These are phyloP conservation scores for Maudiozyma barnettii DNA, from an alignment of 805 yeast species.

Conservation along the genomic window DNA sequence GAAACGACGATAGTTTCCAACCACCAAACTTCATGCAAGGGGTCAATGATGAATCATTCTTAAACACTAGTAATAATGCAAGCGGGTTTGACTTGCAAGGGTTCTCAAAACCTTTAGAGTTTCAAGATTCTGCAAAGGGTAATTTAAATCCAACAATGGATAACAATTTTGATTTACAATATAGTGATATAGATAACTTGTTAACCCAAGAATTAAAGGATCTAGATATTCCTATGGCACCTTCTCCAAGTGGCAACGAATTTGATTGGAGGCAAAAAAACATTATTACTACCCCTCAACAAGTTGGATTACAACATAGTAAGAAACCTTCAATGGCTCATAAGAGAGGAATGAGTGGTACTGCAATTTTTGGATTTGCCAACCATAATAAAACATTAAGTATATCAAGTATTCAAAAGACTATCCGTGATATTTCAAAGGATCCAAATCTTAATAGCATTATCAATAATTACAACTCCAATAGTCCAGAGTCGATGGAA, in stretches of 20 bases:
- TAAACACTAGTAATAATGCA: neutral
- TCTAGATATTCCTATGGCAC: constrained; percentile 48
- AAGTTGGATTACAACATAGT: neutral
- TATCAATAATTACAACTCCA: neutral
- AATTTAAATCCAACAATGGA: neutral
- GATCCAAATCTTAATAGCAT: constrained; percentile 4
- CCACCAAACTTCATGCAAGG: neutral
- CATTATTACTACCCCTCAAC: constrained; percentile 4
- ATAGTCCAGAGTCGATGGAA: neutral
- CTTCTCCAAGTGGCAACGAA: constrained; percentile 4
- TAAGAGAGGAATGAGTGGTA: constrained; percentile 59
- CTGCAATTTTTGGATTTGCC: constrained; percentile 68
- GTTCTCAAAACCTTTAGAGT: neutral
- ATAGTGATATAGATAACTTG: constrained; percentile 45
- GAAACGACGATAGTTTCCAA: neutral
- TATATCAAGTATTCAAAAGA: constrained; percentile 37
- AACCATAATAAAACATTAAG: constrained; percentile 57
- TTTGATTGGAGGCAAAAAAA: constrained; percentile 16
- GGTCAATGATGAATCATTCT: neutral
- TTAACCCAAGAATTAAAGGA: constrained; percentile 53
- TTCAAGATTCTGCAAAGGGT: neutral
- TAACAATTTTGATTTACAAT: constrained; percentile 33
- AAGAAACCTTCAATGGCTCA: constrained; percentile 30
- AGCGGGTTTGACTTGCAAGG: neutral
- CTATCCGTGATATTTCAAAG: constrained; percentile 6